Conservation (phyloP, 2,329 filamentous ascomycete species). For the Botrytis fabae region DNA sequence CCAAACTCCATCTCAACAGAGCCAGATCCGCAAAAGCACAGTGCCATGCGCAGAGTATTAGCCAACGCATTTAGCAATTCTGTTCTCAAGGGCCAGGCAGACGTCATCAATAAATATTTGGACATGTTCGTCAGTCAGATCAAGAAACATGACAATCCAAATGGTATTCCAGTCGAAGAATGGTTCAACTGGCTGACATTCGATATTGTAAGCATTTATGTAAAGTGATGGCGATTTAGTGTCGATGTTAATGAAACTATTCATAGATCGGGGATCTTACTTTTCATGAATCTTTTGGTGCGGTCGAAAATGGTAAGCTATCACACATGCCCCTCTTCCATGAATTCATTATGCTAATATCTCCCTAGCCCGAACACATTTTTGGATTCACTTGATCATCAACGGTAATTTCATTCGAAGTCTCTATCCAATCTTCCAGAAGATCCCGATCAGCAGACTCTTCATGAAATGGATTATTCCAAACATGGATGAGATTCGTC, state of each 20-base stretch:
- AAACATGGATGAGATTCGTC: constrained; percentile 14
- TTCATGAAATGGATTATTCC: constrained; percentile 17
- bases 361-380: constrained; percentile 1
- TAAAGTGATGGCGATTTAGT: too few species aligned
- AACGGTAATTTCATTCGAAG: constrained; percentile 7
- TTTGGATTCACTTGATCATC: constrained; percentile 12
- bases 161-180: constrained; percentile 10
- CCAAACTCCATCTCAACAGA: constrained; percentile 14
- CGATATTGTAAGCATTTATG: constrained; percentile 5
- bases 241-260: background rate
- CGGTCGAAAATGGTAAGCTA: constrained; percentile 7
- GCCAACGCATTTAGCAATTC: constrained; percentile 18
- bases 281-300: constrained; percentile 14
- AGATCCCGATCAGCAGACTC: background rate
- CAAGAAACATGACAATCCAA: background rate
- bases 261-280: constrained; percentile 14
- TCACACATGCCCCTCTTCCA: background rate
- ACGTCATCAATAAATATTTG: constrained; percentile 14
- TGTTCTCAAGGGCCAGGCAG: constrained; percentile 9
- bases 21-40: constrained; percentile 10
- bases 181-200: constrained; percentile 21
- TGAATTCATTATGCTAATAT: background rate
- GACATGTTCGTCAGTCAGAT: constrained; percentile 18
- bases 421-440: constrained; percentile 4
- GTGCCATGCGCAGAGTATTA: constrained; percentile 14